Base-by-base conservation (phyloP, 805 yeast genomes). In the Cyberlindnera misumaiensis region DNA sequence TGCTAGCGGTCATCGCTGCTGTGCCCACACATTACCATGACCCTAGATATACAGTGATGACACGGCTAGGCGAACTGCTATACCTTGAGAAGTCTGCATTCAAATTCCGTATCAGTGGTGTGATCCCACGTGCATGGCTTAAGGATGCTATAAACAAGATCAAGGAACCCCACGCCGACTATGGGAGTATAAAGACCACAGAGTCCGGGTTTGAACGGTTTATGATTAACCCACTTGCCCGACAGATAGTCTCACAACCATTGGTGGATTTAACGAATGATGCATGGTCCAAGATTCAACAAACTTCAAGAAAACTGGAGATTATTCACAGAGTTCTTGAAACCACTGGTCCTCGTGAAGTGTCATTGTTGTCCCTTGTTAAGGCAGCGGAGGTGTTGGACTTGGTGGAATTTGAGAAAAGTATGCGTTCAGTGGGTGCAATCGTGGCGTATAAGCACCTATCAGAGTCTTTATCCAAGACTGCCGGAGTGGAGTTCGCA, bases 11-110 rank as follows among this genome's bases (percentile, higher is more conserved):
- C 35, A 68, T 83, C 26, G 77, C 70, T 1, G 72, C 67, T 18
- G 56, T 73, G 18, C 89, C 89, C 0, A 46, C 52, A 5, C 53
- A 62, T 5, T 53, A 72, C 3, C 62, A 63, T 13, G 80, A 77
- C 33, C 73, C 75, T 18, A 59, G 78, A 25, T 81, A 74, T 47
- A 73, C 84, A 0, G 68, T 78, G 42, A 62, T 77, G 35, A 70
- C 72, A 38, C 65, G 68, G 24, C 70, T 70, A 40, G 93, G 93
- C 9, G 75, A 70, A 32, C 57, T 83, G 12, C 48, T 62, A 3
- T 80, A 71, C 58, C 65, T 66, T 2, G 62, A 72, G 11, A 70
- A 67, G 40, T 55, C 63, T 14, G 55, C 59, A 12, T 67, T 81
- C 37, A 62, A 64, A 28, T 49, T 74, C 24, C 62, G 86, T 33